Evolutionary conservation across 192 early-diverging fungal species (phyloP).

Genomic region (Hyaloraphidium curvatum): DNA sequence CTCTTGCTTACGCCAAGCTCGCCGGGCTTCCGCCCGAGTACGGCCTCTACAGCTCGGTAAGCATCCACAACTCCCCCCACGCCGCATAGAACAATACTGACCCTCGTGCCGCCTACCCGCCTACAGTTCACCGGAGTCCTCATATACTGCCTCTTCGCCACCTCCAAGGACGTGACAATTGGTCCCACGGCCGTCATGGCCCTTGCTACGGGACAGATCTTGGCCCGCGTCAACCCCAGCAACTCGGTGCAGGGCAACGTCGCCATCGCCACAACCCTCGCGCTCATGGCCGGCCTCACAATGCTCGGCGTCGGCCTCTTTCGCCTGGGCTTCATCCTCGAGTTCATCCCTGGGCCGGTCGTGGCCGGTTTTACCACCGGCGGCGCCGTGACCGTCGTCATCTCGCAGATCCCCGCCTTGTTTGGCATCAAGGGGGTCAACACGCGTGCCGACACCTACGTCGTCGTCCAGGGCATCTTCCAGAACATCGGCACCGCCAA

Average conservation of each 20-base stretch:
- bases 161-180: conserved; percentile 31
- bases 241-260: conserved; percentile 17
- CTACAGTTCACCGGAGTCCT: conserved; percentile 49
- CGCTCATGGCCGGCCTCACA: too few relatives aligned
- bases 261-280: conserved; percentile 32
- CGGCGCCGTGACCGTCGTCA: conserved; percentile 55
- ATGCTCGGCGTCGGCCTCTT: conserved; percentile 52
- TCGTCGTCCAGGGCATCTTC: conserved; percentile 54
- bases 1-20: conserved; percentile 50
- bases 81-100: too few relatives aligned
- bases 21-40: conserved; percentile 47
- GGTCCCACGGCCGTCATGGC: conserved; percentile 64
- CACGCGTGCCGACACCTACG: conserved; percentile 47
- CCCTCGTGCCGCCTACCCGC: too few relatives aligned
- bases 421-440: conserved; percentile 58
- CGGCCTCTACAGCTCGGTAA: conserved; percentile 61
- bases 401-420: conserved; percentile 59
- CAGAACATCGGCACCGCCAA: conserved; percentile 9
- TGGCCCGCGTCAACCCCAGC: conserved; percentile 12
- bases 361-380: conserved; percentile 80
- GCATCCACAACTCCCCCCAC: too few relatives aligned
- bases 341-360: conserved; percentile 66
- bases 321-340: conserved; percentile 66
- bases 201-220: conserved; percentile 46
- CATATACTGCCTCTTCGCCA: conserved; percentile 50